phyloP scores from a whole-genome alignment of 148 eudicot species.

The Camellia lanceoleosa region DNA sequence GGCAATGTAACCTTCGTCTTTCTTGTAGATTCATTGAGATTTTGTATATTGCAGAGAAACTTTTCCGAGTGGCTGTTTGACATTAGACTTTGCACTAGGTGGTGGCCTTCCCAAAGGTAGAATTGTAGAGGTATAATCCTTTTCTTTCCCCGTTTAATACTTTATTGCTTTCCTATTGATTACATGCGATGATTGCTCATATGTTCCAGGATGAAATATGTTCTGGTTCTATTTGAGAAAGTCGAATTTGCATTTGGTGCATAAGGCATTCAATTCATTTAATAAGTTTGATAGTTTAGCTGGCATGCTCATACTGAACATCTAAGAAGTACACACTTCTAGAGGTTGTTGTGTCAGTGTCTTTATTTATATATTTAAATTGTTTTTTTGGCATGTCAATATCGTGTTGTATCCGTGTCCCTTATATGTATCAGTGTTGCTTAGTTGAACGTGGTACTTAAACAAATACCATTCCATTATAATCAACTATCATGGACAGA shows the following conservation, averaged over 20 bases:
- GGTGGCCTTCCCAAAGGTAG: slow-evolving; percentile 97
- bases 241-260: background rate
- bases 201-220: background rate
- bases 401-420: too few relatives aligned
- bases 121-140: slow-evolving; percentile 71
- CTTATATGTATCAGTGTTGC: too few relatives aligned
- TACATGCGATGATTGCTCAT: background rate
- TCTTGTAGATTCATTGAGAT: background rate
- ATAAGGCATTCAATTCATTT: background rate
- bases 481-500: background rate
- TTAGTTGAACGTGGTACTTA: background rate
- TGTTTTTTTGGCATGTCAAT: too few relatives aligned
- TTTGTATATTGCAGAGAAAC: slow-evolving; percentile 68
- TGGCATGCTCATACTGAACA: background rate
- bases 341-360: background rate
- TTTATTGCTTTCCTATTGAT: background rate
- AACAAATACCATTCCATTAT: background rate
- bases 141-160: background rate
- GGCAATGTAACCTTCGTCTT: background rate
- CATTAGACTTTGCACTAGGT: slow-evolving; percentile 90
- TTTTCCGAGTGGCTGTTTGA: slow-evolving; percentile 95
- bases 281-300: background rate
- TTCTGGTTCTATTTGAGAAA: background rate
- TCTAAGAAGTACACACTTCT: background rate
- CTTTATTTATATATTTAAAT: too few relatives aligned